These are phyloP conservation scores for Aristolochia fimbriata DNA, from an alignment of 164 flowering plant species.

Conservation along the genomic window DNA sequence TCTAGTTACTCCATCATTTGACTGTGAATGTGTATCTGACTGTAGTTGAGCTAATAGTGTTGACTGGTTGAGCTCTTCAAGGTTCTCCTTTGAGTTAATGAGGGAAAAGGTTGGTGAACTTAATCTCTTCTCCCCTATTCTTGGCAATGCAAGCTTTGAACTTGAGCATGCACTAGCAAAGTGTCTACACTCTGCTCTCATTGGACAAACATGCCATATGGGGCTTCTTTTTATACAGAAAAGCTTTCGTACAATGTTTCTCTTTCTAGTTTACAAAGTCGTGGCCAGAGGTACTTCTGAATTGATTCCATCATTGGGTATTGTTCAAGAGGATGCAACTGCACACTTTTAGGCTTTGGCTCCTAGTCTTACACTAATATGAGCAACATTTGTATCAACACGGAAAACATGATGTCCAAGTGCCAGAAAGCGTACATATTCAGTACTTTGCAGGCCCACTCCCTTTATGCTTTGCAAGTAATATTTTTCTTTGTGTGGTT, in stretches of 20 bases:
- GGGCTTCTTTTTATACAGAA: slow-evolving; percentile 82
- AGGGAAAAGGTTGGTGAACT: slow-evolving; percentile 18
- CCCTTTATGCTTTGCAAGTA: slow-evolving; percentile 78
- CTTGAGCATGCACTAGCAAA: slow-evolving; percentile 80
- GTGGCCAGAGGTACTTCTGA: slow-evolving; percentile 83
- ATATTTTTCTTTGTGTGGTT: slow-evolving; percentile 93
- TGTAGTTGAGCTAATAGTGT: too few relatives aligned
- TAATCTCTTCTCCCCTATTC: slow-evolving; percentile 62
- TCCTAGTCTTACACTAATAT: slow-evolving; percentile 79
- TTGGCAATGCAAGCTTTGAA: slow-evolving; percentile 82
- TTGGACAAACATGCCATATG: slow-evolving; percentile 78
- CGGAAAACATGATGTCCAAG: slow-evolving; percentile 97
- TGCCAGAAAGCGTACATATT: slow-evolving; percentile 86
- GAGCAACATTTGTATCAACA: slow-evolving; percentile 88
- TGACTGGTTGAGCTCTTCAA: slow-evolving; percentile 6
- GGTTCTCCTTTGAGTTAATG: slow-evolving; percentile 12
- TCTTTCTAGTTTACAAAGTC: slow-evolving; percentile 58
- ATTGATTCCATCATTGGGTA: slow-evolving; percentile 58
- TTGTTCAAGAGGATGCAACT: slow-evolving; percentile 66
- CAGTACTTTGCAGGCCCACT: slow-evolving; percentile 88
- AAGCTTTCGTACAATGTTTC: slow-evolving; percentile 76
- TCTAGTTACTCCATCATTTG: too few relatives aligned
- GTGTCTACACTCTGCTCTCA: slow-evolving; percentile 76
- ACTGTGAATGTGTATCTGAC: too few relatives aligned
- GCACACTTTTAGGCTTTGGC: slow-evolving; percentile 60